Base-by-base conservation (phyloP, 208 protist species). In the Trypanosoma theileri region DNA sequence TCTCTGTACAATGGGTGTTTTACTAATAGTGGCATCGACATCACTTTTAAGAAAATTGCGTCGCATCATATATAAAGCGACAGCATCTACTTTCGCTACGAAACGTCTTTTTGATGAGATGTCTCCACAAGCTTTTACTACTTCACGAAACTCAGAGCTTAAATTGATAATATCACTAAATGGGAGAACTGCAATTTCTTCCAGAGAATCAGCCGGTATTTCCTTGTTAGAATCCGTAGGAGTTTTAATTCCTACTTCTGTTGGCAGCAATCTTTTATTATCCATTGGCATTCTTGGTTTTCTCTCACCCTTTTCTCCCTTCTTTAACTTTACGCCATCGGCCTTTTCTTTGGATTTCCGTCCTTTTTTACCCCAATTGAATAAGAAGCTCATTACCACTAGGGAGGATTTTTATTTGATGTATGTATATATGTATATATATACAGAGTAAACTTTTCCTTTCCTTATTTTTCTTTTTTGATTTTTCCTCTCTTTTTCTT, bases 1-100 rank as follows among this genome's bases (percentile, higher is more conserved):
- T 44, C 70, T 58, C n/a, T 75, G 62, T n/a, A 95, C 75, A 54
- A 95, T 46, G 14, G 59, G 52, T 53, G 51, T 7, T 11, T 52
- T 53, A 19, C 12, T n/a, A n/a, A 11, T n/a, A 17, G 12, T 55
- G 41, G 13, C n/a, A 53, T 64, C 50, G 0, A 65, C 22, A 52
- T 21, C 46, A 14, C 52, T 58, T 14, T 40, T n/a, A 31, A 4
- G 28, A 53, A 56, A 68, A 56, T 69, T 51, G 17, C n/a, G 26
- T 31, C 51, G 52, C 42, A 57, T 69, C 53, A 75, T 69, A 41
- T 75, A 40, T 12, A 28, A 58, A 4, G 62, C 14, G 42, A 69
- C 14, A 4, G 61, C 54, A 24, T 69, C 69, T n/a, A 75, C 6
- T 8, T 11, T 42, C 14, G 59, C 40, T 17, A 75, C 46, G 55